Evolutionary conservation across 2,329 filamentous ascomycete genomes (phyloP).

Genomic region (Fusarium equiseti): DNA sequence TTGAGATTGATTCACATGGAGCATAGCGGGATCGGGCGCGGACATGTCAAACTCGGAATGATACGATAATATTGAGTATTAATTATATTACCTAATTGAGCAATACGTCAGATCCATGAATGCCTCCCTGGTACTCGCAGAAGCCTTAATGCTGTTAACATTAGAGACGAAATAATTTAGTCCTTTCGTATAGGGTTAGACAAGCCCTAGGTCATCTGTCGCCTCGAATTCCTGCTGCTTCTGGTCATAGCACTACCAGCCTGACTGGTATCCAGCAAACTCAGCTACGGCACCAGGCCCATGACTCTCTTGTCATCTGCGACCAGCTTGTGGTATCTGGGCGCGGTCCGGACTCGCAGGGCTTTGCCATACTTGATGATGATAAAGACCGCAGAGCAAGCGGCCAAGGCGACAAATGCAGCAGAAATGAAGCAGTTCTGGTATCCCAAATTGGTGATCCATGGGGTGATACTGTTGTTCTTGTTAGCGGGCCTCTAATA

Average conservation of each 20-base stretch:
- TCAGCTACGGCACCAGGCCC: background rate
- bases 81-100: slow-evolving; percentile 8
- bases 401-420: slow-evolving; percentile 55
- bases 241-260: background rate
- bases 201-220: background rate
- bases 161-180: background rate
- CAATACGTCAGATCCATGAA: background rate
- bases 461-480: slow-evolving; percentile 59
- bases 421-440: slow-evolving; percentile 59
- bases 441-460: slow-evolving; percentile 56
- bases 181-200: background rate
- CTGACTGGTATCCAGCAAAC: accelerated
- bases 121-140: background rate
- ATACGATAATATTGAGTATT: slow-evolving; percentile 18
- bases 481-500: background rate
- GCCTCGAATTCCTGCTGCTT: background rate
- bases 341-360: slow-evolving; percentile 37
- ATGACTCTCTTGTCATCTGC: slow-evolving; percentile 11
- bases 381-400: slow-evolving; percentile 56
- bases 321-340: slow-evolving; percentile 31
- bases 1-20: background rate
- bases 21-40: background rate
- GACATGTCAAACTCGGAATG: background rate
- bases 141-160: accelerated
- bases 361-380: slow-evolving; percentile 62